A percentile compares a stretch with the other conserved stretches of the same genome.
These are phyloP conservation scores for Oemleria cerasiformis DNA, from an alignment of 306 rosid genomes.

Conservation along the genomic window DNA sequence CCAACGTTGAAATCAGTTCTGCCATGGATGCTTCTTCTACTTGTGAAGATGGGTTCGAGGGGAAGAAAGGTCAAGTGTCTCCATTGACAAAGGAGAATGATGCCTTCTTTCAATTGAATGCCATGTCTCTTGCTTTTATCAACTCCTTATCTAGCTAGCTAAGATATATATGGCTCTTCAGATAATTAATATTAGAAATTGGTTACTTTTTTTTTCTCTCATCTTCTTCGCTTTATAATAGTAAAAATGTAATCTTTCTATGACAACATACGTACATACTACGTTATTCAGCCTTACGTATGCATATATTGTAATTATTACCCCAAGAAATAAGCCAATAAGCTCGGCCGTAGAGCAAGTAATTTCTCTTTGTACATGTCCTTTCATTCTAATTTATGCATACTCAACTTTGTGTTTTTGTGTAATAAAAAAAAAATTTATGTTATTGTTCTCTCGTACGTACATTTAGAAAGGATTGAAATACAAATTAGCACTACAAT, in stretches of 20 bases:
- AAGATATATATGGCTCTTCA: background rate
- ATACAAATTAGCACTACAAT: too few species aligned
- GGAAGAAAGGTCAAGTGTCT: constrained; percentile 40
- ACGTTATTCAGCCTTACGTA: background rate
- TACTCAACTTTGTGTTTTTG: too few species aligned
- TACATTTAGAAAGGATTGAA: too few species aligned
- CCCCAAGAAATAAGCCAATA: background rate
- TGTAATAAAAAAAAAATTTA: too few species aligned
- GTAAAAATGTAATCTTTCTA: too few species aligned
- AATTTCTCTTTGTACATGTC: background rate
- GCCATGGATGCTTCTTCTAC: constrained; percentile 54
- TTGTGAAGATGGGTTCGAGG: constrained; percentile 66
- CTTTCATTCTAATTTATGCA: too few species aligned
- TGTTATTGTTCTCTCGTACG: too few species aligned
- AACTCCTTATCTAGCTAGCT: constrained; percentile 18
- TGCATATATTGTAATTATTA: background rate
- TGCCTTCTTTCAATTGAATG: constrained; percentile 37
- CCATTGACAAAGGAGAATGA: constrained; percentile 46
- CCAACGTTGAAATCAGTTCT: constrained; percentile 25
- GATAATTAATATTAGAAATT: background rate
- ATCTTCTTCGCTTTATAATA: background rate
- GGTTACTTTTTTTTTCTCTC: background rate
- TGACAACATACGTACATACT: background rate
- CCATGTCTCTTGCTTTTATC: constrained; percentile 50
- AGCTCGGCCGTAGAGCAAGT: background rate